phyloP scores from a whole-genome alignment of 768 basidiomycete genomes.

The Phlebiopsis gigantea region DNA sequence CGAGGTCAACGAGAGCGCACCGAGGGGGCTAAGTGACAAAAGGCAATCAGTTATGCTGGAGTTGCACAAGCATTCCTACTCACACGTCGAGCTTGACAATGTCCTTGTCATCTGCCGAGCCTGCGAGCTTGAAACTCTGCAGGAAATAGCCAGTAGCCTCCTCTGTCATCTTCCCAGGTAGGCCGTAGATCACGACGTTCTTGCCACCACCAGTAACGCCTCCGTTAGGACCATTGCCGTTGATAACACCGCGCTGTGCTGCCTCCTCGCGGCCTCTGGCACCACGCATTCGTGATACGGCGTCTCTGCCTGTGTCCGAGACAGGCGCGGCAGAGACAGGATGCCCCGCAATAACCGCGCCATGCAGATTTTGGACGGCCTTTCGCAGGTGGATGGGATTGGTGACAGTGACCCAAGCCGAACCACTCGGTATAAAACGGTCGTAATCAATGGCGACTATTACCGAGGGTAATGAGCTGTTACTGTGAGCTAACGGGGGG shows the following conservation, averaged over 20 bases:
- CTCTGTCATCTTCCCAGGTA: slow-evolving; percentile 44
- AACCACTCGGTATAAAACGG: slow-evolving; percentile 54
- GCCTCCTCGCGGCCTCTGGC: slow-evolving; percentile 35
- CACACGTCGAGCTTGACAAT: slow-evolving; percentile 48
- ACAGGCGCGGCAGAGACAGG: slow-evolving; percentile 31
- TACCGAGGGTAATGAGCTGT: background rate
- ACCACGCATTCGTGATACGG: slow-evolving; percentile 30
- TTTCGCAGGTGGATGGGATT: slow-evolving; percentile 38
- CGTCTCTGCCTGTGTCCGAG: slow-evolving; percentile 15
- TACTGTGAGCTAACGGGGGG: background rate
- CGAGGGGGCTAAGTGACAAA: background rate
- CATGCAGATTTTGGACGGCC: slow-evolving; percentile 38
- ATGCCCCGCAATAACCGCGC: slow-evolving; percentile 41
- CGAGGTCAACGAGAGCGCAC: slow-evolving; percentile 30
- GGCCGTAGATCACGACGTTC: slow-evolving; percentile 55
- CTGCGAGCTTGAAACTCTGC: slow-evolving; percentile 39
- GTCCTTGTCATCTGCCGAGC: slow-evolving; percentile 32
- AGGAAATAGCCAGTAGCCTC: slow-evolving; percentile 36
- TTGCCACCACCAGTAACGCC: slow-evolving; percentile 42
- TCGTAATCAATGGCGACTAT: slow-evolving; percentile 57
- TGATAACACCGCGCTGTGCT: slow-evolving; percentile 29
- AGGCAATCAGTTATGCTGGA: background rate
- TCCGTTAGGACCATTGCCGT: slow-evolving; percentile 47
- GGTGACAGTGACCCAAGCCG: slow-evolving; percentile 52
- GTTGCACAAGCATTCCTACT: slow-evolving; percentile 19